Evolutionary conservation across 345 rosid genomes (phyloP), one percentile per base, ranked within the genome.

Genomic region (Boechera retrofracta): DNA sequence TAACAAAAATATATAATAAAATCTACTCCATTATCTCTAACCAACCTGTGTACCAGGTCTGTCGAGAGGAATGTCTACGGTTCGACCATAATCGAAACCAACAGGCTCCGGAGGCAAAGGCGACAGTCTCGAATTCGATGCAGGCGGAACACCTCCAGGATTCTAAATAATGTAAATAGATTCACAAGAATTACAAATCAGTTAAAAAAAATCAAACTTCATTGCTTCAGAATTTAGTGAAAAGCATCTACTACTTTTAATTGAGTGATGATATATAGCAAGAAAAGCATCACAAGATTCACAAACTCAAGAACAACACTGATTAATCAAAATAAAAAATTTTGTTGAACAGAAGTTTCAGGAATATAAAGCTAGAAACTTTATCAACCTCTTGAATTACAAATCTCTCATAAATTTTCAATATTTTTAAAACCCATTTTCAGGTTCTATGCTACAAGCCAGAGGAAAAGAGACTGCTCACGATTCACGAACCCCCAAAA

Each of bases 21-120:
- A 58, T 7, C 24, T 18, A 48, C 44, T 67, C 72, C 10, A 71
- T 7, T 7, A 54, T 63, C 36, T 53, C 72, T 21, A 58, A 70
- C 75, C 8, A 81, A 84, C 86, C 85, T 79, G 81, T 75, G 71
- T 41, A 56, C 55, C 79, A 33, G 82, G 51, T 68, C 83, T 73
- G 63, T 89, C 97, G 69, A 96, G 95, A 80, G 99, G 98, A 83
- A 96, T 91, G 84, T 96, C 97, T 58, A 89, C 67, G 4, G 98
- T 91, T 10, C 89, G 88, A 77, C 87, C 88, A 67, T 85, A 90
- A 65, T 60, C 59, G 54, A 87, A 90, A 72, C 86, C 99, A 72
- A 85, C 91, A 31, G 97, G 98, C 77, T 96, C 98, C 7, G 87
- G 97, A 78, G 99, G 98, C 75, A 96, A 95, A 36, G 99, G 99